These are phyloP conservation scores for Trichosanthes cucumerina DNA, from an alignment of 306 rosid genomes.

Conservation along the genomic window DNA sequence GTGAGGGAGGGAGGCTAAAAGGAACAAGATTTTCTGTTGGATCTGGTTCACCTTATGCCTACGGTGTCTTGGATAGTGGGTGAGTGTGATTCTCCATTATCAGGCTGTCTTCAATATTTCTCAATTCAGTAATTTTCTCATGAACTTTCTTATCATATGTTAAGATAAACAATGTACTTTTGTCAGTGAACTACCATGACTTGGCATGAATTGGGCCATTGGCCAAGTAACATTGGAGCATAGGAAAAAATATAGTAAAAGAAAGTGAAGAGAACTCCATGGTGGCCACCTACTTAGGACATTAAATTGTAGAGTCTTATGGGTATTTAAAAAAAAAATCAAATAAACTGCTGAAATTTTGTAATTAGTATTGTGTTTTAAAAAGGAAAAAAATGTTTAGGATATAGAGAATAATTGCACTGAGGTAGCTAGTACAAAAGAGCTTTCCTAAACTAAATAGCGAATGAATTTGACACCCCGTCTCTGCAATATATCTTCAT, in stretches of 20 bases:
- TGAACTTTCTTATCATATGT: neutral
- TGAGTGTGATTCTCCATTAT: conserved; percentile 14
- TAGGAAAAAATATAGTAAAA: neutral
- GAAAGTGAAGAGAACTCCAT: neutral
- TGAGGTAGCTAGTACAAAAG: neutral
- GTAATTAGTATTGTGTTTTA: neutral
- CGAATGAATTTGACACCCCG: neutral
- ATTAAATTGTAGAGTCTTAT: neutral
- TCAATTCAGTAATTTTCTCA: neutral
- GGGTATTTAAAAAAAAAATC: neutral
- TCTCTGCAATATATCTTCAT: neutral
- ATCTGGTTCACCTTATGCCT: conserved; percentile 96
- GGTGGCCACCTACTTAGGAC: neutral
- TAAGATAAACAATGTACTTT: neutral
- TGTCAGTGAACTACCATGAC: neutral
- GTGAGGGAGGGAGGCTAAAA: conserved; percentile 96
- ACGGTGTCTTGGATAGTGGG: conserved; percentile 91
- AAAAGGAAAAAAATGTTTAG: neutral
- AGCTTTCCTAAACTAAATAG: neutral
- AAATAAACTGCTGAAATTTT: neutral
- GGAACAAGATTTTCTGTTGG: conserved; percentile 94
- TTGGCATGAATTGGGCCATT: neutral
- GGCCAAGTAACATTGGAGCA: neutral
- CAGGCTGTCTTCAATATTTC: neutral
- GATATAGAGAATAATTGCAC: neutral